Evolutionary conservation across 176 grass and related monocot species (phyloP).

Genomic region (Triticum urartu): DNA sequence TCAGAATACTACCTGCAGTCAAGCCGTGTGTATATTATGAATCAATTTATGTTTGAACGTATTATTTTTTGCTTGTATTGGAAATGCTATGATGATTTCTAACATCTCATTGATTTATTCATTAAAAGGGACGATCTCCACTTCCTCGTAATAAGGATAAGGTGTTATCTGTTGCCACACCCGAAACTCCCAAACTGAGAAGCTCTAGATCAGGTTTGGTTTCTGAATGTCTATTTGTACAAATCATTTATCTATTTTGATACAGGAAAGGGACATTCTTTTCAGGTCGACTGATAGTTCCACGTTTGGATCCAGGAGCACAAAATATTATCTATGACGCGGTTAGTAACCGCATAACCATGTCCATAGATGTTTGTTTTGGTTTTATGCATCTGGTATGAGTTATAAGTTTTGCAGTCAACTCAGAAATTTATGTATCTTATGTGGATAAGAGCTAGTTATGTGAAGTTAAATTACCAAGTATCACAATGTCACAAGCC

Average conservation of each 20-base stretch:
- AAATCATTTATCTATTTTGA: conserved; percentile 23
- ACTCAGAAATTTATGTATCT: not conserved
- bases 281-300: conserved; percentile 45
- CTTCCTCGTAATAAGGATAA: conserved; percentile 20
- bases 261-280: not conserved
- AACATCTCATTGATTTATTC: not conserved
- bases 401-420: not conserved
- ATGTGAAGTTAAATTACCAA: not conserved
- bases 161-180: conserved; percentile 12
- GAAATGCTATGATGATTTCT: not conserved
- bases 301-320: conserved; percentile 33
- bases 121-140: conserved; percentile 15
- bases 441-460: not conserved
- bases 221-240: not conserved
- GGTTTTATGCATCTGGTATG: not conserved
- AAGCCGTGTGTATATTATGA: not conserved
- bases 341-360: conserved; percentile 18
- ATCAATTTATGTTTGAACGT: no score
- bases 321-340: conserved; percentile 30
- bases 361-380: not conserved
- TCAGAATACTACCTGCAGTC: not conserved
- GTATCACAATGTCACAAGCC: not conserved
- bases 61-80: no score
- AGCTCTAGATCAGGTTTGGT: conserved; percentile 28
- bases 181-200: conserved; percentile 29